Conservation (phyloP, 306 rosid species). For the Rosa lucieae region DNA sequence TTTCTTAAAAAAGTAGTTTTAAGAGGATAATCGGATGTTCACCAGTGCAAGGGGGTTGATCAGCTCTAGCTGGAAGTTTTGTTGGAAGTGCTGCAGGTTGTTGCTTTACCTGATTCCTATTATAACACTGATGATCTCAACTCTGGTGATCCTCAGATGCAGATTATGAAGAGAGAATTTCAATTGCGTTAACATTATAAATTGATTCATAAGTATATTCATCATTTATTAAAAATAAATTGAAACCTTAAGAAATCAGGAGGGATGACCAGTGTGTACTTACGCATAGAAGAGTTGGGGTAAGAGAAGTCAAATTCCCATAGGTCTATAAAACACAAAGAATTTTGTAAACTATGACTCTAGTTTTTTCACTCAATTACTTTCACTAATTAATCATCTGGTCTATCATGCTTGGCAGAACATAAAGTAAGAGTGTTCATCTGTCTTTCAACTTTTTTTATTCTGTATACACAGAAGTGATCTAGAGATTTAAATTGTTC, state of each 20-base stretch:
- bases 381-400: too few species aligned
- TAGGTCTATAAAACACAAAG: too few species aligned
- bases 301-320: too few species aligned
- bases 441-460: too few species aligned
- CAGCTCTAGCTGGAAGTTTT: conserved; percentile 89
- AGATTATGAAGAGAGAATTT: conserved; percentile 46
- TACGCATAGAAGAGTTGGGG: too few species aligned
- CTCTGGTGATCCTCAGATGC: conserved; percentile 41
- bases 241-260: conserved; percentile 21
- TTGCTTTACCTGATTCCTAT: conserved; percentile 52
- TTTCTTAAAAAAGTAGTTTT: neutral
- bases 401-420: too few species aligned
- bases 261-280: conserved; percentile 12
- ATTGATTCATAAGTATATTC: conserved; percentile 14
- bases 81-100: conserved; percentile 67
- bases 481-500: too few species aligned
- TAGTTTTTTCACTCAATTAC: too few species aligned
- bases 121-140: conserved; percentile 62
- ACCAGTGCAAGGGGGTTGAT: conserved; percentile 85
- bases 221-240: neutral
- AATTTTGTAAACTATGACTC: too few species aligned
- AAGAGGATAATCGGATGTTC: conserved; percentile 18
- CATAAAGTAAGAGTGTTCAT: too few species aligned
- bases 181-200: conserved; percentile 18
- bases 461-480: too few species aligned